Evolutionary conservation across 495 filamentous ascomycete species (phyloP).

Genomic region (Aspergillus saccharolyticus): DNA sequence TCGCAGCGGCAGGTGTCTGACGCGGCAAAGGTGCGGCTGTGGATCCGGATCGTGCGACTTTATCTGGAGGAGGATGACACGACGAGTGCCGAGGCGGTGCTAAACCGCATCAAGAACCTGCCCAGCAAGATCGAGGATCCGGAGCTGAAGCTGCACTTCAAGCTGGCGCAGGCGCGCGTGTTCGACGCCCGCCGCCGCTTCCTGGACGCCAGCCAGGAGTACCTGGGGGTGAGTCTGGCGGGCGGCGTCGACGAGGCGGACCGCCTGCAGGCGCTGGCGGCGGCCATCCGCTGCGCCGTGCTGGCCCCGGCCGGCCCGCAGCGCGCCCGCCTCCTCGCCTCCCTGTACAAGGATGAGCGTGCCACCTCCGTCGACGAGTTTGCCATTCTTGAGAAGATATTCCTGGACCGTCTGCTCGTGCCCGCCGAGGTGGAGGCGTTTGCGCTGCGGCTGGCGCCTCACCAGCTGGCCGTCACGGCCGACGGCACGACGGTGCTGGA

Average conservation of each 20-base stretch:
- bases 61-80: slow-evolving; percentile 94
- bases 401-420: slow-evolving; percentile 78
- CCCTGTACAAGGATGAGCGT: slow-evolving; percentile 92
- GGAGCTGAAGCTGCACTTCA: slow-evolving; percentile 73
- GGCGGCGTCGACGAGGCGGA: slow-evolving; percentile 76
- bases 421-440: slow-evolving; percentile 82
- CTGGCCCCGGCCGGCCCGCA: slow-evolving; percentile 86
- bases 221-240: slow-evolving; percentile 77
- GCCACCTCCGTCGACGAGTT: slow-evolving; percentile 71
- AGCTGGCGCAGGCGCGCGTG: slow-evolving; percentile 87
- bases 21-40: slow-evolving; percentile 71
- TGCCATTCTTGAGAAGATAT: slow-evolving; percentile 94
- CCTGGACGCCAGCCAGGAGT: slow-evolving; percentile 81
- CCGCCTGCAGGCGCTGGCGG: slow-evolving; percentile 73
- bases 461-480: slow-evolving; percentile 82
- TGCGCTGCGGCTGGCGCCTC: slow-evolving; percentile 68
- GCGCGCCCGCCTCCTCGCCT: slow-evolving; percentile 70
- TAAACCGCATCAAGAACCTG: slow-evolving; percentile 90
- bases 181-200: slow-evolving; percentile 85
- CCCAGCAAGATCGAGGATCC: slow-evolving; percentile 73
- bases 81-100: slow-evolving; percentile 73
- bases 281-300: slow-evolving; percentile 92
- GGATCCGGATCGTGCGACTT: slow-evolving; percentile 91
- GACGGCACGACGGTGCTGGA: slow-evolving; percentile 93
- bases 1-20: slow-evolving; percentile 78